Percentiles rank a stretch among this genome's conserved stretches.
Evolutionary conservation across 1,284 basidiomycete genomes (phyloP).

Genomic region (Leccinum angustisporum): DNA sequence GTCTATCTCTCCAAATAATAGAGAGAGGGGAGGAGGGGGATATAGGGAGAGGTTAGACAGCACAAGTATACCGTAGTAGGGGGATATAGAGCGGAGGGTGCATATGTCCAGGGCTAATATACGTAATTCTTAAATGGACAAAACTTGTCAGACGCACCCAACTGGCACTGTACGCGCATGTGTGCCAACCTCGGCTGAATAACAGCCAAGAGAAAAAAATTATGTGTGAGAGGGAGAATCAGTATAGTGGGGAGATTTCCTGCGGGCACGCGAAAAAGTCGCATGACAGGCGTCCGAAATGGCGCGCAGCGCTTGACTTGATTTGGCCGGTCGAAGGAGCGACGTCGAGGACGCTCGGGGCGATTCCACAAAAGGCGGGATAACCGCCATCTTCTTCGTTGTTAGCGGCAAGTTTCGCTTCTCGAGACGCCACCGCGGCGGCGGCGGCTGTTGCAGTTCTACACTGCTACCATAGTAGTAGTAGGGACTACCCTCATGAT

Average conservation of each 20-base stretch:
- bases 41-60: background rate
- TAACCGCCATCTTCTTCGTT: background rate
- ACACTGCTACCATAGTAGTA: background rate
- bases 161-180: background rate
- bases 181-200: background rate
- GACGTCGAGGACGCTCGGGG: background rate
- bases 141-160: background rate
- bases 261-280: slow-evolving; percentile 13
- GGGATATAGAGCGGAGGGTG: background rate
- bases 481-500: background rate
- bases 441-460: background rate
- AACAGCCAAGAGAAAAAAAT: background rate
- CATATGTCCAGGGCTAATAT: background rate
- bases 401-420: slow-evolving; percentile 10
- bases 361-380: background rate
- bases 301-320: slow-evolving; percentile 26
- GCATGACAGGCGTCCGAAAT: slow-evolving; percentile 26
- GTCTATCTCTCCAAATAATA: background rate
- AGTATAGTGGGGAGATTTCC: slow-evolving; percentile 5
- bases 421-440: slow-evolving; percentile 2
- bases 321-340: slow-evolving; percentile 8
- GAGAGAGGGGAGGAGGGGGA: background rate
- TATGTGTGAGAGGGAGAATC: background rate
- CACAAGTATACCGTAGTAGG: background rate
- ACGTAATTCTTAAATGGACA: background rate